Evolutionary conservation across 345 rosid genomes (phyloP).

Genomic region (Murraya paniculata): DNA sequence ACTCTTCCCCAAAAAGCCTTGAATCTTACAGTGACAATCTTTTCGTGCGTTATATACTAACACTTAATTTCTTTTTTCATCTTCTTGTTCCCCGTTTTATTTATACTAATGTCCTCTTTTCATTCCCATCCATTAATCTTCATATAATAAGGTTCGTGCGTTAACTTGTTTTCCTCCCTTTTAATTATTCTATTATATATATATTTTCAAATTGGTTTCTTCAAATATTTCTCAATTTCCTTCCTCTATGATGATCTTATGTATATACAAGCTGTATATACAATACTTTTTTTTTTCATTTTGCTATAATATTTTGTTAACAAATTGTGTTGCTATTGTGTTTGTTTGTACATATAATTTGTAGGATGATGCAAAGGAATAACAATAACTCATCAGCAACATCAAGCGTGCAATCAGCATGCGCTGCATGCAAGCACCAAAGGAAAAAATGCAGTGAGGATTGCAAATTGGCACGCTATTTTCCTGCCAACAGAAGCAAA

Average conservation of each 20-base stretch:
- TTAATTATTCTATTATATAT: neutral
- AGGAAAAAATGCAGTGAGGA: slow-evolving; percentile 51
- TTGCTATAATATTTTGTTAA: neutral
- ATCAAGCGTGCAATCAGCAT: slow-evolving; percentile 35
- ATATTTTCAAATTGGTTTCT: neutral
- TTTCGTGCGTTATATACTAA: slow-evolving; percentile 29
- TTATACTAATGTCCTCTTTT: slow-evolving; percentile 26
- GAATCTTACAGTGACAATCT: slow-evolving; percentile 22
- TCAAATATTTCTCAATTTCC: neutral
- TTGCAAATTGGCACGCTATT: slow-evolving; percentile 46
- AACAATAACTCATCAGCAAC: neutral
- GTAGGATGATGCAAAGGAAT: slow-evolving; percentile 30
- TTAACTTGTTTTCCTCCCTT: neutral
- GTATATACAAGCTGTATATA: no score
- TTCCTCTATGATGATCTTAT: neutral
- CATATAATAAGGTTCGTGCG: slow-evolving; percentile 17
- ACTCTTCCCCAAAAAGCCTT: slow-evolving; percentile 22
- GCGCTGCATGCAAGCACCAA: slow-evolving; percentile 72
- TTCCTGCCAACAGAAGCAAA: slow-evolving; percentile 37
- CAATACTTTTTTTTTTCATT: neutral
- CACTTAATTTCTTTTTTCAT: slow-evolving; percentile 11
- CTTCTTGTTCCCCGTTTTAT: slow-evolving; percentile 20
- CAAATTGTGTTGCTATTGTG: neutral
- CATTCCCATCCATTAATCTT: neutral
- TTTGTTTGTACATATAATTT: neutral